Evolutionary conservation across 1,284 basidiomycete genomes (phyloP), one percentile per base, ranked within the genome.

Genomic region (Peniophora sp.): DNA sequence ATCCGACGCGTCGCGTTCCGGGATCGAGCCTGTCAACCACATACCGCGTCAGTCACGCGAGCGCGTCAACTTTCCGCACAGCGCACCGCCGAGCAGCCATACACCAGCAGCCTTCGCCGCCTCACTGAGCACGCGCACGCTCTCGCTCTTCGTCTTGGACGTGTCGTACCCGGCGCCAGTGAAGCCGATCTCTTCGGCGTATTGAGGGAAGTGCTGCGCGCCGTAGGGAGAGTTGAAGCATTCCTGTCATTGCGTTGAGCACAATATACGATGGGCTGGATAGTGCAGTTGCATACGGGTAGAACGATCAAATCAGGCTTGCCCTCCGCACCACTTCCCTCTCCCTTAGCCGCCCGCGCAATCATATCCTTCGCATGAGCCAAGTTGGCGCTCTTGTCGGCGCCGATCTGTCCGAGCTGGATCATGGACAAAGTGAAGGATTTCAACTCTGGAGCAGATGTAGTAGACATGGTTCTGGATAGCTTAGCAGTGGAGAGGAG

Each of bases 161-260:
- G 77, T 63, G 53, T 88, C 76, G 55, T 87, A 90, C 1, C 71
- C 62, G 57, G 75, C 64, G 3, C 78, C 82, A 5, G 63, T 73
- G 60, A 73, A 87, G 9, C 73, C 81, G 47, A 97, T 89, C 2
- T 70, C 75, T 68, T 97, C 94, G 1, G 91, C 88, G 60, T 95
- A 91, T 23, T 83, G 74, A 0, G 89, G 85, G 63, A 97, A 96
- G 62, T 88, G 81, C 3, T 77, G 74, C 55, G 91, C 85, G 0
- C 95, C 95, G 62, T 99, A 99, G 0, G 95, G 94, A 12, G 92
- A 95, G 68, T 99, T 99, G 76, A 99, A 99, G 71, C 93, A 93
- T 78, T 99, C 96, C 84, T 95, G 60, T 10, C 18, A 36, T 18
- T 35, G 15, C 15, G 6, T 20, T 41, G n/a, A 41, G 37, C n/a